phyloP scores from a whole-genome alignment of 148 eudicot genomes.

The Simmondsia chinensis region DNA sequence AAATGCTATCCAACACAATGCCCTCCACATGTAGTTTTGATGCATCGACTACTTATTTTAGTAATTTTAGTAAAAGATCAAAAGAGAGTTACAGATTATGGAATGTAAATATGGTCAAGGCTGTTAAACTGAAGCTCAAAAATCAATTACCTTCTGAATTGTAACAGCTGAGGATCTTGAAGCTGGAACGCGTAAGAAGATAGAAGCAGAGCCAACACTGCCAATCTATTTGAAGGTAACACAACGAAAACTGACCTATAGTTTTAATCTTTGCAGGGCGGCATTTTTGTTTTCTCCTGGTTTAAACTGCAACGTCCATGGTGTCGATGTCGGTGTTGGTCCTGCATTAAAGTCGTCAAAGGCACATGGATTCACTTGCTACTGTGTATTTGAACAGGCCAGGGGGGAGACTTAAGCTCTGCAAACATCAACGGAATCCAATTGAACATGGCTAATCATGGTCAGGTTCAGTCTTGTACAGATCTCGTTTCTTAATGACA shows the following conservation, averaged over 20 bases:
- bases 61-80: too few relatives aligned
- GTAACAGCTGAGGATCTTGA: conserved; percentile 87
- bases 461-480: conserved; percentile 86
- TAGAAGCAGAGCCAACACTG: conserved; percentile 76
- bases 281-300: background rate
- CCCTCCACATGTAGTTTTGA: too few relatives aligned
- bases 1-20: too few relatives aligned
- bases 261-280: conserved; percentile 4
- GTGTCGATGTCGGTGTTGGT: conserved; percentile 12
- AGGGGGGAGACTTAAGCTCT: conserved; percentile 31
- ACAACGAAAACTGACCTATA: background rate
- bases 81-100: too few relatives aligned
- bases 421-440: conserved; percentile 29
- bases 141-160: conserved; percentile 2
- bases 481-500: conserved; percentile 36
- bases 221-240: conserved; percentile 83
- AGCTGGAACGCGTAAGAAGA: conserved; percentile 49
- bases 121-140: background rate
- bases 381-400: conserved; percentile 48
- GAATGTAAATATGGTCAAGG: too few relatives aligned
- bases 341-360: conserved; percentile 5
- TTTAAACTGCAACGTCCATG: conserved; percentile 6
- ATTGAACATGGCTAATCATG: conserved; percentile 39
- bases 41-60: too few relatives aligned
- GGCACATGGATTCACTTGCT: conserved; percentile 19